These are phyloP conservation scores for Phytophthora cactorum DNA, from an alignment of 352 stramenopile species.

Conservation along the genomic window DNA sequence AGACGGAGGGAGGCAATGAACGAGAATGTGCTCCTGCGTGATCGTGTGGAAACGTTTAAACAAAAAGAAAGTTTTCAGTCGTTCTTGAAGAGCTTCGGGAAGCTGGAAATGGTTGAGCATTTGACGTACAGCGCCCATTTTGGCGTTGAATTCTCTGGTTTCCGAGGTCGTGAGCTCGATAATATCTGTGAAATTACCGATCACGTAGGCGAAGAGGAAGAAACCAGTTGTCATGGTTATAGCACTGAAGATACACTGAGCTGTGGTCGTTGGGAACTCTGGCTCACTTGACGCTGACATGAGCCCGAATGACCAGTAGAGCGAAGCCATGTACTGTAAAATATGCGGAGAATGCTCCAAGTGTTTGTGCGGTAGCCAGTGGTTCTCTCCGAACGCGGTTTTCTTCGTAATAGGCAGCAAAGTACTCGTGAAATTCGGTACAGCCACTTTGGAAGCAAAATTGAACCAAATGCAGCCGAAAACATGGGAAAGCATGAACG, in stretches of 20 bases:
- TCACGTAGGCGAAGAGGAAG: slow-evolving; percentile 80
- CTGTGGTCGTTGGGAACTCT: slow-evolving; percentile 54
- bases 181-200: slow-evolving; percentile 73
- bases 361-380: slow-evolving; percentile 44
- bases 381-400: slow-evolving; percentile 36
- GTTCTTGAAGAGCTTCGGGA: slow-evolving; percentile 42
- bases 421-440: slow-evolving; percentile 27
- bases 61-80: slow-evolving; percentile 68
- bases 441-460: slow-evolving; percentile 41
- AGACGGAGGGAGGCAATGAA: slow-evolving; percentile 64
- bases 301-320: slow-evolving; percentile 78
- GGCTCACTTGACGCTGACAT: slow-evolving; percentile 66
- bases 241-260: slow-evolving; percentile 52
- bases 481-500: slow-evolving; percentile 64
- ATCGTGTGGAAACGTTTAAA: slow-evolving; percentile 79
- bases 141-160: slow-evolving; percentile 65
- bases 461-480: slow-evolving; percentile 78
- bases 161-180: slow-evolving; percentile 67
- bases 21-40: slow-evolving; percentile 66
- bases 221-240: slow-evolving; percentile 72
- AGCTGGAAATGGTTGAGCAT: slow-evolving; percentile 65
- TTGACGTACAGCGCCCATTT: slow-evolving; percentile 59
- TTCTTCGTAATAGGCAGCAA: slow-evolving; percentile 11
- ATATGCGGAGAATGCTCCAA: slow-evolving; percentile 30
- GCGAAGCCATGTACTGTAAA: slow-evolving; percentile 62